Evolutionary conservation across 192 early-diverging fungal genomes (phyloP).

Genomic region (Coemansia sp.): DNA sequence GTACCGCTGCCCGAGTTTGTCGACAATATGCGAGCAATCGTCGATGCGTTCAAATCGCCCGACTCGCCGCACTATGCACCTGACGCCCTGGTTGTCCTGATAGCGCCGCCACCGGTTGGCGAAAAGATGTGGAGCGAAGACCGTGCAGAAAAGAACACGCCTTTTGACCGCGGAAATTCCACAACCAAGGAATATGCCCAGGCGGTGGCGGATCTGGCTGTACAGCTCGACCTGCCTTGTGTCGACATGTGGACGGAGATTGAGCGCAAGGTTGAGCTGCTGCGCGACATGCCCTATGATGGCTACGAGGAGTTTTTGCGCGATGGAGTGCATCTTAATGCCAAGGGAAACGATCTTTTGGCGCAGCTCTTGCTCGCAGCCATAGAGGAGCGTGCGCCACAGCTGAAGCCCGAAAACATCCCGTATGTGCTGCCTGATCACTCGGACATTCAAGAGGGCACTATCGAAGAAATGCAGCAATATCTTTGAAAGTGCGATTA

Average conservation of each 20-base stretch:
- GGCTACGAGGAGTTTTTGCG: conserved; percentile 20
- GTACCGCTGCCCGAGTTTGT: conserved; percentile 41
- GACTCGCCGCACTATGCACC: conserved; percentile 13
- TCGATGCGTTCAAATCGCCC: neutral
- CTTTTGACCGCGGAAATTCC: conserved; percentile 11
- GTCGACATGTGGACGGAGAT: conserved; percentile 46
- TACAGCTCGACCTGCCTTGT: conserved; percentile 10
- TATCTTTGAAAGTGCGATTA: neutral
- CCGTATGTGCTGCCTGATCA: conserved; percentile 20
- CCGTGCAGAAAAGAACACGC: neutral
- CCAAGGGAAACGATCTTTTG: conserved; percentile 39
- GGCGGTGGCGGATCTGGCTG: conserved; percentile 14
- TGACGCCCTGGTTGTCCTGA: conserved; percentile 18
- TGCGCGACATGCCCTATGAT: conserved; percentile 3
- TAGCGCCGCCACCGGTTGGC: conserved; percentile 40
- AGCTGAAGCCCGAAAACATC: conserved; percentile 27
- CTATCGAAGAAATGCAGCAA: conserved; percentile 5
- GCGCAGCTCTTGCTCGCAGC: conserved; percentile 18
- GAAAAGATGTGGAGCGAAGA: conserved; percentile 7
- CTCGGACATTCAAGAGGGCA: neutral
- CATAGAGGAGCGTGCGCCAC: conserved; percentile 11
- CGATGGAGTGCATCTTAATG: conserved; percentile 45
- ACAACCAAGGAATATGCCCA: conserved; percentile 15
- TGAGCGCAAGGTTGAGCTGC: neutral
- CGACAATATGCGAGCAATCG: conserved; percentile 16